phyloP scores from a whole-genome alignment of 441 rosid genomes.

The Rhodomyrtus psidioides region DNA sequence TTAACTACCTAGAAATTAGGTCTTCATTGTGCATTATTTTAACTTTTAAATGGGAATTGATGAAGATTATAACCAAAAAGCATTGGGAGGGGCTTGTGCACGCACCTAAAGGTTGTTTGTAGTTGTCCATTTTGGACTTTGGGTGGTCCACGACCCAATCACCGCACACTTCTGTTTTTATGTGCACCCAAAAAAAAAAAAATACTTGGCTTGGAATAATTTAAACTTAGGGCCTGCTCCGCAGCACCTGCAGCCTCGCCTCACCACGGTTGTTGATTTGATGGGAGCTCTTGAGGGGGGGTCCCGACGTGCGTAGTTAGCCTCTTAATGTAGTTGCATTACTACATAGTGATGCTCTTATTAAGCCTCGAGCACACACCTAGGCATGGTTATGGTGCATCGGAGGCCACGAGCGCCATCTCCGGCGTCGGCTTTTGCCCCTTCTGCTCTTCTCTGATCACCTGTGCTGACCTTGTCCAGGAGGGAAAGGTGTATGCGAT shows the following conservation, averaged over 20 bases:
- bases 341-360: not conserved
- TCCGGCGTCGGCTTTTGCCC: fast-evolving
- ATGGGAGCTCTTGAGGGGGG: not conserved
- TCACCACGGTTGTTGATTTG: not conserved
- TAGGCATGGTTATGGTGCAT: not conserved
- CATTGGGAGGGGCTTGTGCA: not conserved
- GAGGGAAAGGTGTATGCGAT: too few relatives aligned
- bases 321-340: not conserved
- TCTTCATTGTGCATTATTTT: not conserved
- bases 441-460: fast-evolving
- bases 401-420: fast-evolving
- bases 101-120: not conserved
- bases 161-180: not conserved
- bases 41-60: not conserved
- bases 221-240: not conserved
- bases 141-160: not conserved
- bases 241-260: not conserved
- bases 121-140: not conserved
- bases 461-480: not conserved
- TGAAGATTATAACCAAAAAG: not conserved
- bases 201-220: not conserved
- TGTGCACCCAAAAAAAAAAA: not conserved
- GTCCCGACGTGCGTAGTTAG: not conserved
- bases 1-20: not conserved
- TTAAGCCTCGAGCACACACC: not conserved